Percentiles rank a stretch among this genome's conserved stretches.
Evolutionary conservation across 441 rosid genomes (phyloP).

Genomic region (Adansonia madagascariensis): DNA sequence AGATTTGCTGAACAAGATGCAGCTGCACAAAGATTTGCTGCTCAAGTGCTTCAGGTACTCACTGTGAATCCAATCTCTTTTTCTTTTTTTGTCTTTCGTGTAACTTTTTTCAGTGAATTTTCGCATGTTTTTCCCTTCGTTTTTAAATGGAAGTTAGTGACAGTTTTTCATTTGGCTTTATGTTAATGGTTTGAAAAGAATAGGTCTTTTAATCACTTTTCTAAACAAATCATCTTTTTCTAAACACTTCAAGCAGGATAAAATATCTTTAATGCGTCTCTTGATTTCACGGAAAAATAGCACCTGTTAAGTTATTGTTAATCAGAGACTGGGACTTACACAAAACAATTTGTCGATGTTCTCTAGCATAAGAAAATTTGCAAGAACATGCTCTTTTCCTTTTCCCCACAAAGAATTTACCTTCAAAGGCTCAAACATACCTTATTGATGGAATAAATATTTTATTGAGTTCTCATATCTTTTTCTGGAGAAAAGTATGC

Average conservation of each 20-base stretch:
- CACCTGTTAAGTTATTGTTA: constrained; percentile 3
- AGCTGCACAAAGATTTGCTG: constrained; percentile 89
- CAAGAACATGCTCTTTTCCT: background rate
- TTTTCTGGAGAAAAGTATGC: background rate
- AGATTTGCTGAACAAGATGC: constrained; percentile 98
- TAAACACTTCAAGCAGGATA: background rate
- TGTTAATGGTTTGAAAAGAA: background rate
- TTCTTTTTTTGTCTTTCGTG: background rate
- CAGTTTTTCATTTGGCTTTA: background rate
- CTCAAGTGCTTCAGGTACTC: constrained; percentile 83
- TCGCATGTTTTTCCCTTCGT: background rate
- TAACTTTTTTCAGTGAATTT: background rate
- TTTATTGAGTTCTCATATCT: background rate
- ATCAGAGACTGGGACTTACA: background rate
- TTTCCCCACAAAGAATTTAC: background rate
- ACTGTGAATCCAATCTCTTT: background rate
- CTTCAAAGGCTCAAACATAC: background rate
- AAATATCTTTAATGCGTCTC: background rate
- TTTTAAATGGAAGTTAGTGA: background rate
- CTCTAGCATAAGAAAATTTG: background rate
- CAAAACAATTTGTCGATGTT: background rate
- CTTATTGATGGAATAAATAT: background rate
- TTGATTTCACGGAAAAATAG: background rate
- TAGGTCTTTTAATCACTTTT: background rate
- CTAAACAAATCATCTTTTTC: background rate